Evolutionary conservation across 2,329 filamentous ascomycete species (phyloP).

Genomic region (Epichloe uncinata): DNA sequence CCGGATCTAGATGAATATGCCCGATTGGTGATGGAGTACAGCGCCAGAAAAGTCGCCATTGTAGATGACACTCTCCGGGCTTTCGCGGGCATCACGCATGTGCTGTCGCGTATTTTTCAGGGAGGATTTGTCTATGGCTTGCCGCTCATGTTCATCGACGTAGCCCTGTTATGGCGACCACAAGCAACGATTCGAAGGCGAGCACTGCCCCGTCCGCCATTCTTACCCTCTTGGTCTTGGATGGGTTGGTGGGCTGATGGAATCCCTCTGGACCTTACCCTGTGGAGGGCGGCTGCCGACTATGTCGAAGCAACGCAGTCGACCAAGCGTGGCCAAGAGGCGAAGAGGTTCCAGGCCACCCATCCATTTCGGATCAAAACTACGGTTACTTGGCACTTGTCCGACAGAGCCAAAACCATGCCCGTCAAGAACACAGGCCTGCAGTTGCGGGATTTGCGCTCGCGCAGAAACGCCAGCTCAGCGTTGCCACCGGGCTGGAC

Average conservation of each 20-base stretch:
- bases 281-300: conserved; percentile 30
- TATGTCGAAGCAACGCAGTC: conserved; percentile 26
- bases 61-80: conserved; percentile 30
- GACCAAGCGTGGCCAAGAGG: conserved; percentile 17
- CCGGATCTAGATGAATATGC: conserved; percentile 33
- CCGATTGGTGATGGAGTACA: conserved; percentile 30
- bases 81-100: conserved; percentile 28
- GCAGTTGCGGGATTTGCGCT: conserved; percentile 25
- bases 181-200: conserved; percentile 28
- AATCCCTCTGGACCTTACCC: conserved; percentile 26
- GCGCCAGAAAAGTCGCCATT: conserved; percentile 23
- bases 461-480: conserved; percentile 17
- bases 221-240: conserved; percentile 33
- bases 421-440: conserved; percentile 25
- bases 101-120: conserved; percentile 27
- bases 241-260: conserved; percentile 35
- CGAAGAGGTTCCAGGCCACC: conserved; percentile 22
- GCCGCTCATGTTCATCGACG: conserved; percentile 32
- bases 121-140: conserved; percentile 32
- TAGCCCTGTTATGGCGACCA: conserved; percentile 31
- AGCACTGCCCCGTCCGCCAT: conserved; percentile 22
- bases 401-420: conserved; percentile 22
- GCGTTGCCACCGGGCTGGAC: conserved; percentile 27
- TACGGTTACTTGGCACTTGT: conserved; percentile 26
- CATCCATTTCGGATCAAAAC: conserved; percentile 26